Evolutionary conservation across 257 asterid genomes (phyloP).

Genomic region (Avicennia marina): DNA sequence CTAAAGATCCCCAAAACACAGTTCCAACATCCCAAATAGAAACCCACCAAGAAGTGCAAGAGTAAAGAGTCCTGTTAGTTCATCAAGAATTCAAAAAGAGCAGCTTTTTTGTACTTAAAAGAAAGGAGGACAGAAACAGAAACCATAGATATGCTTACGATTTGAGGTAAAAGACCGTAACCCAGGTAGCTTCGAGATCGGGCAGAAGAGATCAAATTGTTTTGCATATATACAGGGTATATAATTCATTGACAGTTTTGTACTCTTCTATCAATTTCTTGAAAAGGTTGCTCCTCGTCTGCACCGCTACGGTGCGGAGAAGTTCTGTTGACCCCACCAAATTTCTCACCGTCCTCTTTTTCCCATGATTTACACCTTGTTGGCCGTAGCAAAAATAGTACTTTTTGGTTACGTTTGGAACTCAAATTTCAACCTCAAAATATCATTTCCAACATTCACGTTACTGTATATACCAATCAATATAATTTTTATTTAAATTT

Average conservation of each 20-base stretch:
- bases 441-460: no score
- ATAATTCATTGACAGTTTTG: no score
- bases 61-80: not conserved
- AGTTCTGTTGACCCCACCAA: constrained; percentile 21
- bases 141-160: constrained; percentile 18
- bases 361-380: not conserved
- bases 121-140: not conserved
- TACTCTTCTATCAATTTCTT: not conserved
- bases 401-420: no score
- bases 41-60: constrained; percentile 17
- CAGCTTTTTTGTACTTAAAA: not conserved
- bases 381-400: no score
- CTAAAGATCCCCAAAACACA: constrained; percentile 12
- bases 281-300: not conserved
- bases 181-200: constrained; percentile 8
- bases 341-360: constrained; percentile 10
- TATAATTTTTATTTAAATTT: no score
- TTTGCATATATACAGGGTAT: not conserved
- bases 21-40: not conserved
- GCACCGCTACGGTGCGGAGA: constrained; percentile 5
- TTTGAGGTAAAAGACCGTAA: constrained; percentile 9
- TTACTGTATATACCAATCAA: no score
- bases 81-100: not conserved
- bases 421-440: no score
- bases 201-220: constrained; percentile 10